phyloP scores from a whole-genome alignment of 768 basidiomycete genomes.

The Lentinula sp. region DNA sequence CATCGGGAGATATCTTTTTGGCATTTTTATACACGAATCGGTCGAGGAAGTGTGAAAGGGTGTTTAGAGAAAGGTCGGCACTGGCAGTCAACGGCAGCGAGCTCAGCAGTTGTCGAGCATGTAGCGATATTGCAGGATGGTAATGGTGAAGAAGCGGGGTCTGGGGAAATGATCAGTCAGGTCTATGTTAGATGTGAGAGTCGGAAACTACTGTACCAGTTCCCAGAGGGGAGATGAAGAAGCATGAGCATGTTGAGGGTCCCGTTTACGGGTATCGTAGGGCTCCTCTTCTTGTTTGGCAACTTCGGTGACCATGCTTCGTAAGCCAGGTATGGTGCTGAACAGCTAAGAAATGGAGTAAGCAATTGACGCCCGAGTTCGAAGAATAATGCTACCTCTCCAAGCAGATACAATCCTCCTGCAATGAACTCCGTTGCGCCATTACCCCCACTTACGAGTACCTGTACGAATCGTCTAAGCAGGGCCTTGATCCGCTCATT shows the following conservation, averaged over 20 bases:
- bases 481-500: conserved; percentile 69
- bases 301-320: conserved; percentile 29
- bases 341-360: conserved; percentile 26
- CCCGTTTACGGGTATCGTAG: conserved; percentile 88
- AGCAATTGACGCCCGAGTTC: background rate
- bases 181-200: background rate
- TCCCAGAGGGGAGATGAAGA: conserved; percentile 83
- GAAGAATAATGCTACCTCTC: conserved; percentile 51
- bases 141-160: conserved; percentile 79
- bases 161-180: conserved; percentile 27
- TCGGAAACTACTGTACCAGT: conserved; percentile 48
- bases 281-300: conserved; percentile 20
- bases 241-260: conserved; percentile 83
- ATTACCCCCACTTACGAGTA: conserved; percentile 61
- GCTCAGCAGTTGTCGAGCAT: conserved; percentile 75
- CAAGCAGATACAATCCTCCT: conserved; percentile 81
- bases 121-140: conserved; percentile 86
- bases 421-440: conserved; percentile 85
- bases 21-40: conserved; percentile 97
- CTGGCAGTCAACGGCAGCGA: conserved; percentile 73
- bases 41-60: conserved; percentile 92
- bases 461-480: conserved; percentile 77
- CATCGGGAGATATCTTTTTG: conserved; percentile 49
- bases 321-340: conserved; percentile 34
- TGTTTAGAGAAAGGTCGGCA: conserved; percentile 87